Evolutionary conservation across 2,329 filamentous ascomycete genomes (phyloP).

Genomic region (Neonectria hederae): DNA sequence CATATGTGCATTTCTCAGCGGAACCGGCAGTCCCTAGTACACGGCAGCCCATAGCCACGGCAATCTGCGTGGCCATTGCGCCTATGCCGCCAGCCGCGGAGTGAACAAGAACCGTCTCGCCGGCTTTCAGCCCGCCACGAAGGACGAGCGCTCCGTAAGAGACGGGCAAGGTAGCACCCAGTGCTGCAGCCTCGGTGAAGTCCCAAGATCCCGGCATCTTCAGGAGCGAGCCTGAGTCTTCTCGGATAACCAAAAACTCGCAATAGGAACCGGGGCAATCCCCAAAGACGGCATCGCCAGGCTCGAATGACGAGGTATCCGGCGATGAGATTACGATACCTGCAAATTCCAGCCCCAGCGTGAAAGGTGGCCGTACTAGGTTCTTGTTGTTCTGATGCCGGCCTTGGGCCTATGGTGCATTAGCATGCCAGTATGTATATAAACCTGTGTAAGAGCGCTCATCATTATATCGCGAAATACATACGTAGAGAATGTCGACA

Average conservation of each 20-base stretch:
- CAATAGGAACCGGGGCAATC: conserved; percentile 61
- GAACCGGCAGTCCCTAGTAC: conserved; percentile 64
- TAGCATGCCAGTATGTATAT: background rate
- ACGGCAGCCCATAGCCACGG: conserved; percentile 59
- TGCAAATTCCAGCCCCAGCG: conserved; percentile 68
- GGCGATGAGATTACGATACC: conserved; percentile 59
- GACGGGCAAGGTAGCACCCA: conserved; percentile 63
- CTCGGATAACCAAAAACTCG: conserved; percentile 57
- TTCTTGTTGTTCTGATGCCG: conserved; percentile 68
- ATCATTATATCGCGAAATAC: background rate
- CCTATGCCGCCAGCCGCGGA: conserved; percentile 66
- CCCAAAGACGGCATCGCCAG: conserved; percentile 65
- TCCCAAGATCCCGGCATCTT: conserved; percentile 57
- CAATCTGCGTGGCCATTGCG: conserved; percentile 65
- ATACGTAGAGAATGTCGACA: conserved; percentile 66
- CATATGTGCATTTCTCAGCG: conserved; percentile 54
- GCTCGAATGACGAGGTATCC: conserved; percentile 46
- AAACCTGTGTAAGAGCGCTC: background rate
- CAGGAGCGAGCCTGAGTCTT: conserved; percentile 46
- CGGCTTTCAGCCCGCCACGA: conserved; percentile 52
- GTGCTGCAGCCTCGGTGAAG: conserved; percentile 60
- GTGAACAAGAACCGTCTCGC: conserved; percentile 63
- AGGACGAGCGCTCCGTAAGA: conserved; percentile 60
- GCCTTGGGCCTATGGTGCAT: conserved; percentile 54
- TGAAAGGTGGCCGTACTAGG: conserved; percentile 66